A percentile compares a stretch with the other conserved stretches of the same genome.
Evolutionary conservation across 2,329 filamentous ascomycete genomes (phyloP).

Genomic region (Arthroderma sp.): DNA sequence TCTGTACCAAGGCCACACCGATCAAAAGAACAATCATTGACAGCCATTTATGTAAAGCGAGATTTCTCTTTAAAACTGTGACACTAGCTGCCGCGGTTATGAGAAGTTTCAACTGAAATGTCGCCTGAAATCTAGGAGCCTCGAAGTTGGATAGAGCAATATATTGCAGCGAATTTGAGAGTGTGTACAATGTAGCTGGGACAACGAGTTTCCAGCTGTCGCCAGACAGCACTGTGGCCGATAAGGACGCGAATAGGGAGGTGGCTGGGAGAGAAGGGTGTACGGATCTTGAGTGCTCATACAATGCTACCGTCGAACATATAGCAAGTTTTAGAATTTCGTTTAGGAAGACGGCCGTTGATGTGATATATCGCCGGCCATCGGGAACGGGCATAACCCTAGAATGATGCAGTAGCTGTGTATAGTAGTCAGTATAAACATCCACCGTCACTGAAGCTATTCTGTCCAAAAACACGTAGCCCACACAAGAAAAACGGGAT

Average conservation of each 20-base stretch:
- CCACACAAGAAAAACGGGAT: background rate
- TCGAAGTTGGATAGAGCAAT: constrained; percentile 82
- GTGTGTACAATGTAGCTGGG: constrained; percentile 73
- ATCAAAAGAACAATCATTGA: constrained; percentile 64
- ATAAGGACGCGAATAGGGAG: constrained; percentile 66
- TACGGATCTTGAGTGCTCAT: constrained; percentile 67
- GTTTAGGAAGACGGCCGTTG: constrained; percentile 85
- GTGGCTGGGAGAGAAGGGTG: constrained; percentile 69
- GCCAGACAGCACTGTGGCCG: constrained; percentile 66
- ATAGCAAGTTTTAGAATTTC: constrained; percentile 83
- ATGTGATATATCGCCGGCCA: constrained; percentile 82
- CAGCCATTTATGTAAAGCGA: constrained; percentile 65
- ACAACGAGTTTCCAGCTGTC: constrained; percentile 94
- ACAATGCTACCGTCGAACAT: constrained; percentile 72
- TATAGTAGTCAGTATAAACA: constrained; percentile 1
- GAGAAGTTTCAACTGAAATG: constrained; percentile 90
- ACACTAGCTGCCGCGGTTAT: constrained; percentile 82
- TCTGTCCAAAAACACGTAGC: background rate
- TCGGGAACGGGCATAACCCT: constrained; percentile 75
- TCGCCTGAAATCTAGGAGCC: constrained; percentile 82
- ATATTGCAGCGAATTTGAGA: constrained; percentile 91
- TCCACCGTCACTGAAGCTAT: background rate
- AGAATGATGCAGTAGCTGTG: constrained; percentile 86
- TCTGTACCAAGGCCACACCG: constrained; percentile 74
- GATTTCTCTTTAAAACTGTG: constrained; percentile 54